Evolutionary conservation across 192 early-diverging fungal genomes (phyloP), one percentile per base, ranked within the genome.

Genomic region (Jimgerdemannia lactiflua): DNA sequence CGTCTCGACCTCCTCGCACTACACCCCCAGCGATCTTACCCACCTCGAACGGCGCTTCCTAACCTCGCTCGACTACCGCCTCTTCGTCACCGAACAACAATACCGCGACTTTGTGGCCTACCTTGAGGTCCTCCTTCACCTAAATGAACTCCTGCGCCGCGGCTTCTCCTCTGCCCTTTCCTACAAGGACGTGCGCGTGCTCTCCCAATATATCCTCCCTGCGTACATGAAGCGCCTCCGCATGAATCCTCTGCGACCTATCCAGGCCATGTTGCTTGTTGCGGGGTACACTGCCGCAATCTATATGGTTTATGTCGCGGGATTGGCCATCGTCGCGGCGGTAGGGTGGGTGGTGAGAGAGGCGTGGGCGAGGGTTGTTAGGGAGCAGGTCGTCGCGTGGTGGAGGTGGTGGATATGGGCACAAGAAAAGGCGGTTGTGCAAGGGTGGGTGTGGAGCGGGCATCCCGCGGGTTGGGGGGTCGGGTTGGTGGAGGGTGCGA

Each of bases 21-120:
- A 86, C 72, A 78, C 75, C 18, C 76, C 64, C 3, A 14, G 71
- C 14, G 73, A 78, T 17, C 70, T 87, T 44, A 87, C 83, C 54
- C 70, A 68, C 14, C 70, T 87, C 63, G 86, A 85, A 65, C 64
- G 76, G 11, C 80, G 80, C n/a, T 84, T 87, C 54, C 70, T 87
- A 6, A 70, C 70, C 0, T 78, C 82, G 14, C 63, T 87, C 64
- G 75, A 85, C 10, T 85, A 82, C 54, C 71, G 74, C 20, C 70
- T 85, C 10, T 85, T 80, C 67, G 78, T 87, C 19, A 74, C 84
- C 49, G 80, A 85, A 6, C 74, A 75, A 7, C 76, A 82, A 9
- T 87, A 85, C 59, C 71, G 78, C 54, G 71, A 83, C 1, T 87
- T 87, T 69, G 79, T 79, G 20, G 69, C 75, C 0, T 87, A 85